Conservation (phyloP, 768 basidiomycete genomes). For the Boletus rufocinnamomeus region DNA sequence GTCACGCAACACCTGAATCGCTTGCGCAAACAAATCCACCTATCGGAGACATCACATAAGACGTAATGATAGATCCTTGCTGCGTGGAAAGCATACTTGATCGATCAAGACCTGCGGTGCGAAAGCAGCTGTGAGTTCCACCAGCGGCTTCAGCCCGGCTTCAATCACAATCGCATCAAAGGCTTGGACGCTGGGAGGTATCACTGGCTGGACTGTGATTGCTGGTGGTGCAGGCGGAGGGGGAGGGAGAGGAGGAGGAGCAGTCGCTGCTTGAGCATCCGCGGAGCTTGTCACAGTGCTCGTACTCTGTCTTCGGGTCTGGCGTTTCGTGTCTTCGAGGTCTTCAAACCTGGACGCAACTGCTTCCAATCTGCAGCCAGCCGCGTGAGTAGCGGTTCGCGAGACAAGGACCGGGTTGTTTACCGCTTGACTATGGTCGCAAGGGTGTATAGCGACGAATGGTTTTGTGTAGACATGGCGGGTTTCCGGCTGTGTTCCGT, state of each 20-base stretch:
- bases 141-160: conserved; percentile 71
- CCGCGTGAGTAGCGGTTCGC: conserved; percentile 1
- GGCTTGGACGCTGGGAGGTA: conserved; percentile 63
- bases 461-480: conserved; percentile 38
- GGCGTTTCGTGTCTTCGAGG: conserved; percentile 57
- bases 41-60: conserved; percentile 33
- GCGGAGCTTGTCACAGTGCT: conserved; percentile 34
- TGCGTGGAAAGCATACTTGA: conserved; percentile 55
- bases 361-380: conserved; percentile 74
- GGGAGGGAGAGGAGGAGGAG: conserved; percentile 33
- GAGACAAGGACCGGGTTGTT: conserved; percentile 19
- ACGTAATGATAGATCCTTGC: background rate
- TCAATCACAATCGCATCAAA: conserved; percentile 76
- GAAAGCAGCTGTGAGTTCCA: conserved; percentile 69
- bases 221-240: conserved; percentile 40
- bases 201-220: conserved; percentile 40
- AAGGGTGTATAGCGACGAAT: conserved; percentile 64
- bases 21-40: conserved; percentile 68
- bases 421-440: conserved; percentile 85
- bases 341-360: conserved; percentile 95
- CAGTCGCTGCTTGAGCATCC: conserved; percentile 28
- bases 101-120: conserved; percentile 71
- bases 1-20: conserved; percentile 66
- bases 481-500: background rate
- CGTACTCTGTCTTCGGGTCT: conserved; percentile 29